Evolutionary conservation across 225 moss, liverwort and hornwort species (phyloP), one percentile per base, ranked within the genome.

Genomic region (Pseudoscleropodium purum): DNA sequence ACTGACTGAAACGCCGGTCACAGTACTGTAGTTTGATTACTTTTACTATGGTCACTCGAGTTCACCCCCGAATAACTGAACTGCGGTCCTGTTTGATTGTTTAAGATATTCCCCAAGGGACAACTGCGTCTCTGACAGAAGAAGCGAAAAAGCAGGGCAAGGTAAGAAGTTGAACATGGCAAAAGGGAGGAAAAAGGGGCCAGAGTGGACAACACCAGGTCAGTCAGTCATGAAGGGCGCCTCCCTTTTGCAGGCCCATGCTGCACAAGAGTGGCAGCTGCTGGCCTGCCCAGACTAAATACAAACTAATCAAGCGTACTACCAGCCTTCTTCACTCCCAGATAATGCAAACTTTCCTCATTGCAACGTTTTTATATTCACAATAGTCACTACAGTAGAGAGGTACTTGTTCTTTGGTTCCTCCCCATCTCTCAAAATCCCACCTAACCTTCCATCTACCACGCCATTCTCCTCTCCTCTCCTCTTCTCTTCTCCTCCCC

Each of bases 391-490:
- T 47, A 10, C 47, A 47, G 47, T 47, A 47, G 47, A 47, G 4
- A 31, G 60, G 60, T 81, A 60, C 60, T 81, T 81, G 60, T 2
- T 39, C 80, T 60, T 18, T 10, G 41, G 81, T 7, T 60, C 29
- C 81, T 25, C 51, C 33, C 20, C 86, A 20, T 52, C 80, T 39
- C 90, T 86, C 88, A 86, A 73, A 61, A 84, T 86, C 92, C 66
- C 87, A 92, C 92, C 92, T 91, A 92, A 62, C 84, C 84, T 49
- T n/a, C 30, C 67, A 75, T 84, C 91, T 76, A 75, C 91, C 92
- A 92, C 91, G 85, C 92, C 89, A 88, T 90, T 88, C 90, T 86
- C 9, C 52, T 12, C 45, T 27, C 25, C 45, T 45, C 29, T 21
- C 21, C 52, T 23, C 26, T 18, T 5, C 15, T 62, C 62, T 7